Evolutionary conservation across 192 early-diverging fungal species (phyloP).

Genomic region (Backusella psychrophila): DNA sequence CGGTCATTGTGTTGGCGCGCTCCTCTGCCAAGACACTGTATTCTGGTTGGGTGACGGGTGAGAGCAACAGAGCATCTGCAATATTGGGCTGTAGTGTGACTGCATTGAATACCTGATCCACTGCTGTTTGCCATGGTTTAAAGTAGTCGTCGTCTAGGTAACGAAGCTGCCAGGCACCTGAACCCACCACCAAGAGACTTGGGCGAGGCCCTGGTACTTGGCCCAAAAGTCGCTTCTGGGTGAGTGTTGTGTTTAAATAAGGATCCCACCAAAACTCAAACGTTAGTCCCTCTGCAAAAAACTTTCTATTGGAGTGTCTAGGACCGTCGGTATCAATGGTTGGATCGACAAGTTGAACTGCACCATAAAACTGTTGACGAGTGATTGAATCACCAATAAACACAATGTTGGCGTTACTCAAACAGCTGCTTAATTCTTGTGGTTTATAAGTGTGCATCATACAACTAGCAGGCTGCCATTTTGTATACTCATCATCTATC

Average conservation of each 20-base stretch:
- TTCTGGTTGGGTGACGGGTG: constrained; percentile 41
- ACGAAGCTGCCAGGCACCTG: constrained; percentile 68
- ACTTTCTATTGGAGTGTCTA: constrained; percentile 44
- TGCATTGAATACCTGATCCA: constrained; percentile 39
- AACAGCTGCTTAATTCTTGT: constrained; percentile 42
- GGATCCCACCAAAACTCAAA: constrained; percentile 79
- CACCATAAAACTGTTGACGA: constrained; percentile 57
- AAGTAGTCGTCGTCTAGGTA: constrained; percentile 46
- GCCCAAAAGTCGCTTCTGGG: constrained; percentile 20
- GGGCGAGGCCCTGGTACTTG: constrained; percentile 12
- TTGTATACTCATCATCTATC: constrained; percentile 35
- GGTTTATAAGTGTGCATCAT: constrained; percentile 55
- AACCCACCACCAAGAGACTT: constrained; percentile 46
- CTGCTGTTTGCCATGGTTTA: constrained; percentile 38
- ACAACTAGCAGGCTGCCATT: constrained; percentile 63
- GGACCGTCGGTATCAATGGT: constrained; percentile 28
- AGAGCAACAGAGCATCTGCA: constrained; percentile 30
- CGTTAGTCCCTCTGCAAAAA: constrained; percentile 26
- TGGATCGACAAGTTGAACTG: constrained; percentile 45
- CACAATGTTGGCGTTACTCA: constrained; percentile 44
- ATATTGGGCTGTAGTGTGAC: constrained; percentile 31
- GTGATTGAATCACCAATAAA: constrained; percentile 72
- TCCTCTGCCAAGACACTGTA: constrained; percentile 41
- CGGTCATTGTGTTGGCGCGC: constrained; percentile 44
- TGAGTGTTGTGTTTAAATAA: constrained; percentile 51